Evolutionary conservation across 108 stramenopile genomes (phyloP).

Genomic region (Fragilaria crotonensis): DNA sequence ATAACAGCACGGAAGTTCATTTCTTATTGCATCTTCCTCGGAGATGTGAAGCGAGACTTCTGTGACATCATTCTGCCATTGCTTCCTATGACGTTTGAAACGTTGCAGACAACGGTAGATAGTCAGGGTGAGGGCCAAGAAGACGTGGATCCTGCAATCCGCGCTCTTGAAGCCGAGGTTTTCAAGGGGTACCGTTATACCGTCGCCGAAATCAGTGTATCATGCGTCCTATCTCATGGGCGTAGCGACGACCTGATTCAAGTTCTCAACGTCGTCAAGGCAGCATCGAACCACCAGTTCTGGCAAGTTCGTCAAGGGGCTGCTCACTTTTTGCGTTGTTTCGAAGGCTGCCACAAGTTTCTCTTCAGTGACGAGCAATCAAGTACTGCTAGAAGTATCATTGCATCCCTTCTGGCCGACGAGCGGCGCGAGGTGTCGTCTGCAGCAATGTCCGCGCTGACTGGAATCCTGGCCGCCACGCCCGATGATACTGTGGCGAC

Average conservation of each 20-base stretch:
- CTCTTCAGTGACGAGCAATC: conserved; percentile 56
- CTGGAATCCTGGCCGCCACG: conserved; percentile 74
- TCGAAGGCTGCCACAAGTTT: conserved; percentile 80
- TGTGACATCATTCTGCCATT: conserved; percentile 69
- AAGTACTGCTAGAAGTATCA: conserved; percentile 38
- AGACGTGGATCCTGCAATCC: conserved; percentile 48
- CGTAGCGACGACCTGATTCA: conserved; percentile 45
- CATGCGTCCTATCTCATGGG: conserved; percentile 61
- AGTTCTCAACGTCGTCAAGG: conserved; percentile 44
- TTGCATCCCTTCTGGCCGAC: conserved; percentile 62
- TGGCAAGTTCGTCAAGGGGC: conserved; percentile 88
- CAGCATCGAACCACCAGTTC: conserved; percentile 40
- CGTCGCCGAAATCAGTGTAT: conserved; percentile 66
- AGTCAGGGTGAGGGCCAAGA: conserved; percentile 8
- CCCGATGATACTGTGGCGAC: conserved; percentile 32
- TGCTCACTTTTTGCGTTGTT: conserved; percentile 77
- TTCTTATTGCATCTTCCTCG: conserved; percentile 74
- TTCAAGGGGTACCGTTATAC: conserved; percentile 72
- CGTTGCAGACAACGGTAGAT: conserved; percentile 42
- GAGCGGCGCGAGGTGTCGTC: conserved; percentile 78
- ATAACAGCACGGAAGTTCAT: conserved; percentile 80
- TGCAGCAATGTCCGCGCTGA: conserved; percentile 73
- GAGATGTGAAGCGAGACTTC: conserved; percentile 75
- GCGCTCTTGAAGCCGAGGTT: conserved; percentile 74
- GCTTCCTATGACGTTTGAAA: conserved; percentile 70